Base-by-base conservation (phyloP, 371 early-diverging fungal species). In the Saksenaea oblongispora region DNA sequence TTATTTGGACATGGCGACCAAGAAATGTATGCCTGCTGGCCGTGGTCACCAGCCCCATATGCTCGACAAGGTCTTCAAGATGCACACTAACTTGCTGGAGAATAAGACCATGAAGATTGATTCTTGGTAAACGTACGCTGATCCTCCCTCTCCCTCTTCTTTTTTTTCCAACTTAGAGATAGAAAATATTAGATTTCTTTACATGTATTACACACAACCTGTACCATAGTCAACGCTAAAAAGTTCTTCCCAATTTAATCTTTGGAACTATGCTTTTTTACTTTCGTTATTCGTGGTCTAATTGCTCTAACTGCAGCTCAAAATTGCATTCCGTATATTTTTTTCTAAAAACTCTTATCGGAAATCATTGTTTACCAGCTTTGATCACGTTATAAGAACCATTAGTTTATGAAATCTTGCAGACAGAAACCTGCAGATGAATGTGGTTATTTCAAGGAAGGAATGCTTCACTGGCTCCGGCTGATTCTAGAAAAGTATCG, bases 61-160 rank as follows among this genome's bases (percentile, higher is more conserved):
- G 74, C 75, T 83, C 18, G 84, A 83, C 42, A 80, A 77, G 69
- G 84, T 81, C 10, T 83, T 83, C 70, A 80, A 80, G 69, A 79
- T 83, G 84, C 84, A 83, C 59, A 71, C 71, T 56, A 81, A 81
- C 72, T 67, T 80, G 55, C 42, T 83, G 67, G 75, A 83, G 56
- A 79, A 83, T n/a, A 79, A 79, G 28, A 80, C 81, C 66, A 83
- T 83, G 84, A 80, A 79, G 72, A 68, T 83, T 54, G 74, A 80
- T 9, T 76, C 78, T 41, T 83, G 83, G 83, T 81, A 80, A 69
- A 69, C 13, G 13, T 54, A 22, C 4, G 3, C n/a, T 18, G 4
- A 8, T 54, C 41, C 28, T 26, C 34, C 37, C 7, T 31, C 55
- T 55, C 26, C 28, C 0, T 31, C 14, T 59, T 15, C 18, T 18